Percentiles rank a stretch among this genome's conserved stretches.
Conservation (phyloP, 495 filamentous ascomycete genomes). For the Annulohypoxylon moriforme region DNA sequence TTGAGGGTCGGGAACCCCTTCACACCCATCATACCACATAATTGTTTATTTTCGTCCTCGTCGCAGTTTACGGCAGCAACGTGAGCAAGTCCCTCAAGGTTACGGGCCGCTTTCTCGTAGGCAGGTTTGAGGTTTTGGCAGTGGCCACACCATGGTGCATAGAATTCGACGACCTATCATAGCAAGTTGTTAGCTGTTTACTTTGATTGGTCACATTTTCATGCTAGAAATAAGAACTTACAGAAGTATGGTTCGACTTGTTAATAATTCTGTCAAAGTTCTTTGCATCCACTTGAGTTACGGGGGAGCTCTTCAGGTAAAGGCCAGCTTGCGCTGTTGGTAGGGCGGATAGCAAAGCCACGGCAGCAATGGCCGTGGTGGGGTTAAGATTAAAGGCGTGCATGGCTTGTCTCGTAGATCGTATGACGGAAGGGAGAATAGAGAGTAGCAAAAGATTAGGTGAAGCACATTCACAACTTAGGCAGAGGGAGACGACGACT, state of each 20-base stretch:
- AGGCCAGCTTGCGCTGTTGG: slow-evolving; percentile 74
- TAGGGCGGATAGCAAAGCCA: slow-evolving; percentile 63
- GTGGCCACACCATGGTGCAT: slow-evolving; percentile 96
- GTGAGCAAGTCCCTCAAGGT: slow-evolving; percentile 88
- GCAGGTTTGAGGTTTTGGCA: slow-evolving; percentile 95
- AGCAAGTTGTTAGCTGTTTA: slow-evolving; percentile 11
- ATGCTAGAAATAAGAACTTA: slow-evolving; percentile 59
- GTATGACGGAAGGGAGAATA: slow-evolving; percentile 1
- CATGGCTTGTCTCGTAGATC: slow-evolving; percentile 46
- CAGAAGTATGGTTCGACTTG: slow-evolving; percentile 89
- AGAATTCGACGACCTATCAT: slow-evolving; percentile 77
- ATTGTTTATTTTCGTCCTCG: slow-evolving; percentile 89
- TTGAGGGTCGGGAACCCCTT: slow-evolving; percentile 97
- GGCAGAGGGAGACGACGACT: not conserved
- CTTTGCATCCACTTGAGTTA: slow-evolving; percentile 86
- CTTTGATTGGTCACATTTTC: not conserved
- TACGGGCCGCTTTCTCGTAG: slow-evolving; percentile 93
- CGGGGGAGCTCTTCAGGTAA: slow-evolving; percentile 88
- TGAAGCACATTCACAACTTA: not conserved
- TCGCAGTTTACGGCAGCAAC: slow-evolving; percentile 97
- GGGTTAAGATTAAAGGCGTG: slow-evolving; percentile 54
- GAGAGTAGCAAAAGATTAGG: not conserved
- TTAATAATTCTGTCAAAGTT: slow-evolving; percentile 86
- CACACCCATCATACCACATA: slow-evolving; percentile 90
- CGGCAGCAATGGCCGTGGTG: slow-evolving; percentile 57